Base-by-base conservation (phyloP, 2,329 filamentous ascomycete genomes). In the Colletotrichum caudatum region DNA sequence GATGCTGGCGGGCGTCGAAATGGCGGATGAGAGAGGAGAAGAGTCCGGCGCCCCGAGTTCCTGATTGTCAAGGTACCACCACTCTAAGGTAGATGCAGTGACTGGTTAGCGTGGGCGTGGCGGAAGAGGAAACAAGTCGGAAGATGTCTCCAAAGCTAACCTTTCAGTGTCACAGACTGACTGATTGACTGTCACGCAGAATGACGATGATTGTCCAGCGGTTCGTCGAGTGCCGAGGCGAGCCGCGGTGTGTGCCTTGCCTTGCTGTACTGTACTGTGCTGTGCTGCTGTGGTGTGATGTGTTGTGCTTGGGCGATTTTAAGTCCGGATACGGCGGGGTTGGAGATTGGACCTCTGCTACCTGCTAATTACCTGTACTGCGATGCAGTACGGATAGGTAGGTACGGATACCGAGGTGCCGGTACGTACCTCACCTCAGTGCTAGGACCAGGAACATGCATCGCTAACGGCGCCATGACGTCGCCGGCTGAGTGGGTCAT, bases 371-470 rank as follows among this genome's bases (percentile, higher is more conserved):
- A 29, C 3, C 46, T 54, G 57, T 58, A 29, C 35, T 35, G 62
- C 67, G 37, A 12, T 3, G 37, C 11, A 39, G 37, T 39, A 39
- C 12, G 16, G 4, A 14, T 41, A 41, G 14, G 14, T 41, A 41
- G 39, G 39, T 41, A 41, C 29, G 29, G 29, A 29, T 29, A 29
- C 29, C 29, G 29, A 29, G 29, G 11, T 39, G 37, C 0, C 39
- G 18, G 44, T 46, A n/a, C 18, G 41, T 44, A 44, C 16, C 18
- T 20, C 41, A 44, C 16, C 41, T 69, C n/a, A 60, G 65, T 59
- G 59, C 69, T 71, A 60, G 33, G 69, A 56, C 65, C 59, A 71
- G 65, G 69, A 64, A 69, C 69, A 60, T 69, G 69, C 65, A 39
- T 69, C 39, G 54, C 65, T 63, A 44, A 65, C 53, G 29, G 54